phyloP scores from a whole-genome alignment of 257 asterid genomes.

The Pogostemon cablin region DNA sequence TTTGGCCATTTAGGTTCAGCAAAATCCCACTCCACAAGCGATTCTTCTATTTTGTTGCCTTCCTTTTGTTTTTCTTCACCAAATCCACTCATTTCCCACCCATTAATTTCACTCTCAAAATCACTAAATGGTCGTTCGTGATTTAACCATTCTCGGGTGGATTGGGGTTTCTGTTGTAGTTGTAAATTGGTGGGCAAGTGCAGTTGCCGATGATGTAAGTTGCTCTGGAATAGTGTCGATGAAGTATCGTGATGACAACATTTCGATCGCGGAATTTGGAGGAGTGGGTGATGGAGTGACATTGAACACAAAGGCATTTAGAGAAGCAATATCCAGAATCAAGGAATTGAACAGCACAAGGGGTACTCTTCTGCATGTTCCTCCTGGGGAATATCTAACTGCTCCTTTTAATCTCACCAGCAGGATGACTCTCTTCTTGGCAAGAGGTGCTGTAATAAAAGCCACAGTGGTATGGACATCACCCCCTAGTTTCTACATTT shows the following conservation, averaged over 20 bases:
- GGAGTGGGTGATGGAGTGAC: conserved; percentile 90
- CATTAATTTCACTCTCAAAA: neutral
- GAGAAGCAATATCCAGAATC: conserved; percentile 69
- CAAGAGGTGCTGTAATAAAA: conserved; percentile 77
- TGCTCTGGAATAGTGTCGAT: conserved; percentile 86
- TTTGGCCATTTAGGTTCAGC: conserved; percentile 19
- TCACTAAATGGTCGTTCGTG: conserved; percentile 39
- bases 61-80: conserved; percentile 32
- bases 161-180: conserved; percentile 36
- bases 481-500: neutral
- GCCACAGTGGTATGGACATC: conserved; percentile 58
- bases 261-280: conserved; percentile 77
- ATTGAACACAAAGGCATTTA: conserved; percentile 77
- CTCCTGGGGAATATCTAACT: conserved; percentile 80
- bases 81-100: conserved; percentile 26
- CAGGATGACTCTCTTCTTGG: conserved; percentile 85
- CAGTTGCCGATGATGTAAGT: conserved; percentile 50
- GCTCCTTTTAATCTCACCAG: conserved; percentile 88
- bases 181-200: conserved; percentile 38
- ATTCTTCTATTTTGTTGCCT: conserved; percentile 20
- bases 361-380: conserved; percentile 76
- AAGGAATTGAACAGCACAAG: conserved; percentile 69
- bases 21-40: conserved; percentile 12
- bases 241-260: conserved; percentile 61
- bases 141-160: conserved; percentile 19